phyloP scores from a whole-genome alignment of 1,284 basidiomycete genomes.

The Ceratobasidium sp. region DNA sequence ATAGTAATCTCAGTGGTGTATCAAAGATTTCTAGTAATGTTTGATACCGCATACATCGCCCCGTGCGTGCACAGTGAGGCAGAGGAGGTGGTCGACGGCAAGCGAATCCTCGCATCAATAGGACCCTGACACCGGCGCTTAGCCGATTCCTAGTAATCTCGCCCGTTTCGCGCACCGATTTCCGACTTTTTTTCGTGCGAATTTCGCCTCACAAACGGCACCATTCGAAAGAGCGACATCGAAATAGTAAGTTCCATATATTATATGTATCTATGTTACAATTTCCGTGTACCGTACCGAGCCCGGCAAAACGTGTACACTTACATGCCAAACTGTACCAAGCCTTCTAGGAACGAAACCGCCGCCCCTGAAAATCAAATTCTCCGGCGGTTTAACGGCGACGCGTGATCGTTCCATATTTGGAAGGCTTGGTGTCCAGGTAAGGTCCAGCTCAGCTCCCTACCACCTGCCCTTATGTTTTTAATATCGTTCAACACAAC shows the following conservation, averaged over 20 bases:
- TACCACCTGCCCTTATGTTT: too few species aligned
- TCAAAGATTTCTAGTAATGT: not conserved
- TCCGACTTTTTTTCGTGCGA: not conserved
- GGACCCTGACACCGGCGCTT: conserved; percentile 31
- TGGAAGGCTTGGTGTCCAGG: too few species aligned
- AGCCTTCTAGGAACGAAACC: conserved; percentile 35
- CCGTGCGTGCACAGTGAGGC: not conserved
- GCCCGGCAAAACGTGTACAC: not conserved
- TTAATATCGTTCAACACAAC: too few species aligned
- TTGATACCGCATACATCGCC: not conserved
- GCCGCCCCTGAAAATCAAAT: too few species aligned
- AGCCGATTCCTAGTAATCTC: not conserved
- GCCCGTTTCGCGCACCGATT: not conserved
- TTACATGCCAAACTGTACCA: conserved; percentile 17
- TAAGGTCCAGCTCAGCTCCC: too few species aligned
- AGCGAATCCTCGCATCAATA: not conserved
- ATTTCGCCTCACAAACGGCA: not conserved
- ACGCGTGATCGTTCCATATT: too few species aligned
- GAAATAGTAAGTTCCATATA: conserved; percentile 4
- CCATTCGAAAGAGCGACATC: not conserved
- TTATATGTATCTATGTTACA: not conserved
- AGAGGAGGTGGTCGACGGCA: not conserved
- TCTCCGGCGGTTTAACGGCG: too few species aligned
- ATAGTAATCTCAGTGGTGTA: too few species aligned
- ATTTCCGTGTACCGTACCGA: not conserved